Evolutionary conservation across 2,329 filamentous ascomycete species (phyloP), one percentile per base, ranked within the genome.

Genomic region (Colletotrichum sidae): DNA sequence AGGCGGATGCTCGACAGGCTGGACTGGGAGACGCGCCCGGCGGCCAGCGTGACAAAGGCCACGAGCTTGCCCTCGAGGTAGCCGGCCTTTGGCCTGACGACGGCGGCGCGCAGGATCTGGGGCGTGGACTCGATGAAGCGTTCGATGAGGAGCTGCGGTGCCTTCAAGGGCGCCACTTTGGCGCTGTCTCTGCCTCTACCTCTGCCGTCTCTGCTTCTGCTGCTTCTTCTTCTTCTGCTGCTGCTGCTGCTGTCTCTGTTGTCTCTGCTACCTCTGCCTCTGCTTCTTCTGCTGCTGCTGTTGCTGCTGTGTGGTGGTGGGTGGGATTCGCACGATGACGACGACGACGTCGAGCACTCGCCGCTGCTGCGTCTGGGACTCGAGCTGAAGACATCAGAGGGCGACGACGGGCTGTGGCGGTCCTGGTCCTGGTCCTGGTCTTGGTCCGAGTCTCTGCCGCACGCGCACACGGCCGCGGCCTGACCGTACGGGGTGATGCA

Each of bases 51-150:
- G 69, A 85, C 68, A 55, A 85, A 77, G 44, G 81, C 83, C 37
- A 85, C 80, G 38, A 81, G 73, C 65, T 81, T 82, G 12, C 80
- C 82, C 67, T 86, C 83, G 51, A 86, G 80, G 12, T 80, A 77
- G 8, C 84, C 84, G 9, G 83, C 83, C 61, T 79, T 81, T 15
- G 84, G 84, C 37, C 75, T 79, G 25, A 85, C 75, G 12, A 84
- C 72, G 46, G 77, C 79, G 12, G 80, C 78, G 64, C 74, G 77
- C 34, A 75, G 77, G 12, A 86, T 76, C 17, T 77, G 75, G 33
- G 73, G 75, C 35, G 79, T 79, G 15, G 76, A 76, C 39, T 73
- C 76, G 2, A 84, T 71, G 11, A 81, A 74, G 9, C 46, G 49
- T 35, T 68, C 65, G 13, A 65, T 65, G 35, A 44, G 34, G 2